Conservation (phyloP, 179 eudicot species). For the Beta lomatogona region DNA sequence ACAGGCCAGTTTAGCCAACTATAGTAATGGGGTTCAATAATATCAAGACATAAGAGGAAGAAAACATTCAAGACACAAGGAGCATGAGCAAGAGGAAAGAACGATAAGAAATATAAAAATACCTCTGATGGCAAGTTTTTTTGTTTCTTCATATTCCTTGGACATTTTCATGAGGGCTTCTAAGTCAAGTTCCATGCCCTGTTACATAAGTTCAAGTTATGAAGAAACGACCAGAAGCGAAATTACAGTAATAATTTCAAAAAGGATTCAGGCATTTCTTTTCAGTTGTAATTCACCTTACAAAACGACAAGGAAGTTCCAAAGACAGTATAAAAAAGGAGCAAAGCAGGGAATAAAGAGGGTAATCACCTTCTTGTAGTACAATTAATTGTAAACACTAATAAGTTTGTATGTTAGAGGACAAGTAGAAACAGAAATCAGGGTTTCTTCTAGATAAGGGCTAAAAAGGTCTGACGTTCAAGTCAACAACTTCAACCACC, state of each 20-base stretch:
- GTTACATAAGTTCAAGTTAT: slow-evolving; percentile 8
- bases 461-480: background rate
- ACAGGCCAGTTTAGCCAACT: too few relatives aligned
- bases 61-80: background rate
- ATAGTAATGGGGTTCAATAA: too few relatives aligned
- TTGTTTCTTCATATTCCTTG: slow-evolving; percentile 64
- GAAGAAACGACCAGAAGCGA: background rate
- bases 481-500: background rate
- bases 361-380: background rate
- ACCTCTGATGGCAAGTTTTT: slow-evolving; percentile 73
- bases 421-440: background rate
- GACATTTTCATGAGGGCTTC: slow-evolving; percentile 54
- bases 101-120: background rate
- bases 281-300: background rate
- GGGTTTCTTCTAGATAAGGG: background rate
- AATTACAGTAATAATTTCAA: background rate
- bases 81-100: background rate
- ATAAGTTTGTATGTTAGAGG: background rate
- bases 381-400: background rate
- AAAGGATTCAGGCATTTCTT: background rate
- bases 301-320: background rate
- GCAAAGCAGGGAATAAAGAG: background rate
- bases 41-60: too few relatives aligned
- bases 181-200: slow-evolving; percentile 81
- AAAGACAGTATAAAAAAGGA: background rate